A percentile compares a stretch with the other conserved stretches of the same genome.
These are phyloP conservation scores for Emergomyces pasteurianus DNA, from an alignment of 2,329 filamentous ascomycete genomes.

Conservation along the genomic window DNA sequence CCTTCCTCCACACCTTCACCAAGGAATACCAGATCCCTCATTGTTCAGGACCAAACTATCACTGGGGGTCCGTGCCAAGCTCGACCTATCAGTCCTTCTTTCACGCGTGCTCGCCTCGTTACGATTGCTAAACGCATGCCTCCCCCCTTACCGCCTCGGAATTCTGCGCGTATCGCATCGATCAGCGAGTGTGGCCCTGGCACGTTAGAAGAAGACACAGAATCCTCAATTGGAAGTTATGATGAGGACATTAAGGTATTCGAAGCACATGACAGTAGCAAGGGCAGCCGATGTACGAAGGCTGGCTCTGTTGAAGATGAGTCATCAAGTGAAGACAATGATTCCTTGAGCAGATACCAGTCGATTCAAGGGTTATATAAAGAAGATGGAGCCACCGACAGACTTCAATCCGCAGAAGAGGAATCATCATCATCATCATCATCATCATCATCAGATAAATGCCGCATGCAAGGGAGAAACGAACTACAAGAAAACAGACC, in stretches of 20 bases:
- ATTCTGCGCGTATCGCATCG: not conserved
- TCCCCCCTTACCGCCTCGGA: slow-evolving; percentile 61
- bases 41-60: slow-evolving; percentile 34
- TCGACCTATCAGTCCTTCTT: slow-evolving; percentile 51
- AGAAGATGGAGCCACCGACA: not conserved
- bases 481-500: not conserved
- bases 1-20: not conserved
- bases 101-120: slow-evolving; percentile 68
- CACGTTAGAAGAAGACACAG: not conserved
- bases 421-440: no score
- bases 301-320: not conserved
- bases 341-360: not conserved
- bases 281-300: slow-evolving; percentile 31
- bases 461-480: not conserved
- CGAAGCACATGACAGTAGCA: slow-evolving; percentile 34
- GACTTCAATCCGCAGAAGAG: not conserved
- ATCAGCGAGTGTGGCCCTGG: not conserved
- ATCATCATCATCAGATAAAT: not conserved
- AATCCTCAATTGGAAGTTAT: slow-evolving; percentile 4
- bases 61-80: slow-evolving; percentile 38
- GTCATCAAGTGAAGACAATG: not conserved
- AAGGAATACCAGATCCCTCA: not conserved
- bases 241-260: slow-evolving; percentile 22
- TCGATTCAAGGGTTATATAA: not conserved
- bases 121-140: slow-evolving; percentile 61